Base-by-base conservation (phyloP, 1,284 basidiomycete genomes). In the Calocybe gambosa region DNA sequence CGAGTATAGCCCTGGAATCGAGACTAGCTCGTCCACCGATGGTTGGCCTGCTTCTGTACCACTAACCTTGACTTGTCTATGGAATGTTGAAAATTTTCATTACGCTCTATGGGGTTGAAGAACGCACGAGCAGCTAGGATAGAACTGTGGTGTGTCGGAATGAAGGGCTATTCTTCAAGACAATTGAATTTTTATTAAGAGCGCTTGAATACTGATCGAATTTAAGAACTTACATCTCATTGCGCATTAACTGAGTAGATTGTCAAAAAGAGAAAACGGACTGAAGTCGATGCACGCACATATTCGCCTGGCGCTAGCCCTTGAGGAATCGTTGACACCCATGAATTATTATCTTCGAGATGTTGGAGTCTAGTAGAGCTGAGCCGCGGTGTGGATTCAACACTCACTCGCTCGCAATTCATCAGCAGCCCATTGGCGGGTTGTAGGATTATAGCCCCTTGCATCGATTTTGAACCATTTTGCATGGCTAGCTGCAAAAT, bases 391-490 rank as follows among this genome's bases (percentile, higher is more conserved):
- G 15, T 29, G 15, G 34, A 40, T 21, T 20, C 6, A 36, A 25
- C n/a, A 57, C 65, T 47, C 29, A 66, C 66, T 59, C 25, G 55
- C 56, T 54, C 62, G 62, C 39, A 69, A 54, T 43, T 59, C 58
- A 47, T 62, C 63, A 37, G 65, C 59, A 36, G 64, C 65, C 64
- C 66, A 67, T 50, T 59, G 55, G 37, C 58, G 57, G 20, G 47
- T 62, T 6, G 49, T 36, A 15, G 58, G 42, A 50, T 66, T 57
- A 52, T 67, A 68, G 39, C 68, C 67, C 18, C 44, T 58, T 10
- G 64, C 64, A 52, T 68, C 67, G 38, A 69, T 28, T 45, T 69
- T 70, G 56, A 69, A 69, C 67, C 66, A 69, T 33, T 52, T 53
- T 4, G 65, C 65, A 43, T 52, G 51, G 45, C 60, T 61, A 23